Evolutionary conservation across 805 yeast genomes (phyloP), one percentile per base, ranked within the genome.

Genomic region (Sugiyamaella boreocaroliniensis): DNA sequence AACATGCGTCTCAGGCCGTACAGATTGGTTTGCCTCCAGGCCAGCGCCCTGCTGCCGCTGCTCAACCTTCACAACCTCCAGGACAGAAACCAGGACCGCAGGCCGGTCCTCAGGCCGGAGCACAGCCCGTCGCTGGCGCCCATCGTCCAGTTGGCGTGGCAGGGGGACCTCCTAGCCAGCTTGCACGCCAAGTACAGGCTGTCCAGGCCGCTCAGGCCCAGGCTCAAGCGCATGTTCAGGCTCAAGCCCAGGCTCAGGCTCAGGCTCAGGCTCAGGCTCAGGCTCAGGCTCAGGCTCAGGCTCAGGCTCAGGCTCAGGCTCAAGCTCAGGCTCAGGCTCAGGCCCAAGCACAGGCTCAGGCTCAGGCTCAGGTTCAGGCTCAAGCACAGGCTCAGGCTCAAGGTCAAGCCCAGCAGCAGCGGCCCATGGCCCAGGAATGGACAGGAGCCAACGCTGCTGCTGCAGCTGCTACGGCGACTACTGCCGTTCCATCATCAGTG

Each of bases 301-400:
- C 40, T 7, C 55, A 40, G 49, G 57, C 46, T 44, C 56, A 26
- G 29, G 55, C 42, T 26, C 55, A 48, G 43, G 56, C 50, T 42
- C 61, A 45, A 29, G 48, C 56, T n/a, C 58, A 47, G 19, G 52
- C 58, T 11, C 58, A 52, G 48, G 54, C 53, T 22, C 61, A 46
- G 40, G 53, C 48, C 10, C 55, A 50, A 49, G 51, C 45, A 7
- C 55, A 51, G 40, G 56, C 54, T 2, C 56, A 51, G 43, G 60
- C 58, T 11, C 62, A 52, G 19, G 56, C 61, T 18, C 56, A 50
- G 16, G 49, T 32, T 18, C 55, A 52, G 40, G 52, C 54, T 4
- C 58, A 55, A 55, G 52, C 51, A 16, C 58, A 49, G 54, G 48
- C 49, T 11, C 57, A 53, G 52, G 53, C 34, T 34, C 52, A 22